Percentiles rank a stretch among this genome's conserved stretches.
Evolutionary conservation across 164 flowering plant species (phyloP).

Genomic region (Nelumbo lutea): DNA sequence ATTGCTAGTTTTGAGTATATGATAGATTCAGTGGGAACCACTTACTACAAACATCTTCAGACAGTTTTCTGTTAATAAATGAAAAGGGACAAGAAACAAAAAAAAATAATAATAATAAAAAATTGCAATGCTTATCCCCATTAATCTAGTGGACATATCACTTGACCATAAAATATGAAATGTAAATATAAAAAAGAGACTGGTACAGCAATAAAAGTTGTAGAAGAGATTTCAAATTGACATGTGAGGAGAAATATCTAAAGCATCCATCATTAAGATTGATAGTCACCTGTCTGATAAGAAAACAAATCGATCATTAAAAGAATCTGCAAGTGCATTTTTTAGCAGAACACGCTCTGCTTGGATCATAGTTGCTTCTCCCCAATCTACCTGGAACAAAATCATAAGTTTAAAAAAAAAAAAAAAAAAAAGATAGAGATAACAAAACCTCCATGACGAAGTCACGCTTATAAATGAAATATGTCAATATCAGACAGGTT

Average conservation of each 20-base stretch:
- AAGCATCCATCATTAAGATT: neutral
- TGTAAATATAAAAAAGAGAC: neutral
- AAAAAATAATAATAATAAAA: too few species aligned
- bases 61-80: too few species aligned
- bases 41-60: too few species aligned
- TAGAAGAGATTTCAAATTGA: too few species aligned
- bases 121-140: neutral
- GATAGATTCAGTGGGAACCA: too few species aligned
- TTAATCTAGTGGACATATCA: neutral
- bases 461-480: neutral
- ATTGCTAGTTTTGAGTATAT: too few species aligned
- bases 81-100: neutral
- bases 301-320: conserved; percentile 76
- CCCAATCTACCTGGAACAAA: conserved; percentile 91
- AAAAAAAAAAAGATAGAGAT: neutral
- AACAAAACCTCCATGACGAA: neutral
- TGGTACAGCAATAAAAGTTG: too few species aligned
- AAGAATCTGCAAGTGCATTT: conserved; percentile 71
- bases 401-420: conserved; percentile 6
- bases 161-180: neutral
- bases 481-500: neutral
- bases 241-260: neutral
- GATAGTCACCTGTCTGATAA: conserved; percentile 82
- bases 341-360: conserved; percentile 86
- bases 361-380: conserved; percentile 88